phyloP scores from a whole-genome alignment of 2,329 filamentous ascomycete genomes.

The Amesomyces nigricolor region DNA sequence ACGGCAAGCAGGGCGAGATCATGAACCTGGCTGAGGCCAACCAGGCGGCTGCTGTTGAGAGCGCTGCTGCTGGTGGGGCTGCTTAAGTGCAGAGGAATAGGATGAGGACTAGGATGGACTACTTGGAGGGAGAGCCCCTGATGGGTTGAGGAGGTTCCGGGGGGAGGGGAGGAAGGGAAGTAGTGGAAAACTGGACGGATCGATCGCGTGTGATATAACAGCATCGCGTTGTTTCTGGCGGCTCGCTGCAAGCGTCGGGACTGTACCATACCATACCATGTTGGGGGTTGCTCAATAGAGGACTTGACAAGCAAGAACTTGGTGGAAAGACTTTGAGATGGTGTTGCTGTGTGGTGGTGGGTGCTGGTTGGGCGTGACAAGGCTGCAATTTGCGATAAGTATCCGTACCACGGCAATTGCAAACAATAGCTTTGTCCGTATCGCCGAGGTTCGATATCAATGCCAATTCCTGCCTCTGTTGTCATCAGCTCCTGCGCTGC shows the following conservation, averaged over 20 bases:
- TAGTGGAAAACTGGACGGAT: slow-evolving; percentile 1
- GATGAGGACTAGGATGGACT: background rate
- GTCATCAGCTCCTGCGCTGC: background rate
- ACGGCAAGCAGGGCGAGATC: slow-evolving; percentile 89
- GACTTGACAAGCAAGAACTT: slow-evolving; percentile 1
- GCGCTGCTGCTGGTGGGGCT: slow-evolving; percentile 27
- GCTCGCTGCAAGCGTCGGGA: slow-evolving; percentile 8
- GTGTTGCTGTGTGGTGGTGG: background rate
- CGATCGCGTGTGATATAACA: background rate
- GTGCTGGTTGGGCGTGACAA: background rate
- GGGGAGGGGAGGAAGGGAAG: background rate
- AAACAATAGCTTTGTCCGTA: too few species aligned
- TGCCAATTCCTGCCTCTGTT: too few species aligned
- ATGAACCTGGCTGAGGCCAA: slow-evolving; percentile 64
- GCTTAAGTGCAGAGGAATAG: background rate
- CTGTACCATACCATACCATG: slow-evolving; percentile 24
- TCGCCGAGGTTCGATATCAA: too few species aligned
- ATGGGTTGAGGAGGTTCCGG: background rate
- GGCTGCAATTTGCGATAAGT: too few species aligned
- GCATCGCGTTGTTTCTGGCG: slow-evolving; percentile 6
- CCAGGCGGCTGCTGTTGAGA: slow-evolving; percentile 33
- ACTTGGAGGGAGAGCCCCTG: background rate
- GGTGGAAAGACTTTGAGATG: background rate
- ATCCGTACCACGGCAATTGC: too few species aligned
- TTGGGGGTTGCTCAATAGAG: slow-evolving; percentile 16